These are phyloP conservation scores for Marasmius fiardii DNA, from an alignment of 1,284 basidiomycete species.

Conservation along the genomic window DNA sequence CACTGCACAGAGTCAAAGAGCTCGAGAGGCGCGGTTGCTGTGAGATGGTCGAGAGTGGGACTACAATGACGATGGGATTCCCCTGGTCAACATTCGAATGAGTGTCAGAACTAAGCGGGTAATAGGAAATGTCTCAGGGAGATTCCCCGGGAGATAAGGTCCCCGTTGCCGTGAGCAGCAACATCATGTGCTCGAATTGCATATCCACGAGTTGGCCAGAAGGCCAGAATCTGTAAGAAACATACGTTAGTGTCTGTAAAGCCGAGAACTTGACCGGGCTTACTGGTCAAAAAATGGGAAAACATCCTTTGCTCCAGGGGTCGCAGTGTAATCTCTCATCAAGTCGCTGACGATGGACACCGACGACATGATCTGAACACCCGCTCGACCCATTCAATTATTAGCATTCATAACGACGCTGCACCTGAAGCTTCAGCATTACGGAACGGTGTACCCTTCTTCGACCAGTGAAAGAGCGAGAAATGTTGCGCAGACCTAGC, in stretches of 20 bases:
- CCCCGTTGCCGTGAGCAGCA: background rate
- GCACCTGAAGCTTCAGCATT: constrained; percentile 44
- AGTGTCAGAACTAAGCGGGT: too few relatives aligned
- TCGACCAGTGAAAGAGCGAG: constrained; percentile 38
- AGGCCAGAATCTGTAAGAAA: background rate
- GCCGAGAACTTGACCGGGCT: constrained; percentile 15
- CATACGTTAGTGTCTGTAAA: background rate
- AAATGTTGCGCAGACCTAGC: constrained; percentile 40
- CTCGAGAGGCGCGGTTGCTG: too few relatives aligned
- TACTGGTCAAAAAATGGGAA: constrained; percentile 41
- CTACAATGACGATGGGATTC: too few relatives aligned
- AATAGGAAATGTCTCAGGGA: too few relatives aligned
- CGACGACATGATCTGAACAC: constrained; percentile 37
- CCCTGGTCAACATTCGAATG: too few relatives aligned
- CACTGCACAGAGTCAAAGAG: too few relatives aligned
- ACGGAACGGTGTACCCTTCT: constrained; percentile 39
- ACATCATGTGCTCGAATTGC: background rate
- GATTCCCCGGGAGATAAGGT: background rate
- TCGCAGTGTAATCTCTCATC: constrained; percentile 44
- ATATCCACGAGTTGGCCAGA: background rate
- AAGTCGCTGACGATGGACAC: constrained; percentile 39
- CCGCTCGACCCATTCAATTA: constrained; percentile 40
- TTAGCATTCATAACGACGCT: constrained; percentile 38
- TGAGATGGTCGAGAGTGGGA: too few relatives aligned
- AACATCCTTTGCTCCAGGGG: constrained; percentile 34